phyloP scores from a whole-genome alignment of 371 early-diverging fungal species.

The Capniomyces stellatus region DNA sequence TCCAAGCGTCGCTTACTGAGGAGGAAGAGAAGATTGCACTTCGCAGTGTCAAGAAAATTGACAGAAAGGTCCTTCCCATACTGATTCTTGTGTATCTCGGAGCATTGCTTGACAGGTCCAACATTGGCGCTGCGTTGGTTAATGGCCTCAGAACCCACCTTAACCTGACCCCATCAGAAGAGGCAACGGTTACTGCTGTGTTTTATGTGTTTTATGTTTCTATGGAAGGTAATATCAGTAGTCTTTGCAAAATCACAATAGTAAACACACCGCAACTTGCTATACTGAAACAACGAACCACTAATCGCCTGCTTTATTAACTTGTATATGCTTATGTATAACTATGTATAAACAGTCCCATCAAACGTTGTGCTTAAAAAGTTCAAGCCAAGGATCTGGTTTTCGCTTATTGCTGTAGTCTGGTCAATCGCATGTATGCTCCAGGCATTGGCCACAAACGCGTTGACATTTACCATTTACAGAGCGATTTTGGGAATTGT shows the following conservation, averaged over 20 bases:
- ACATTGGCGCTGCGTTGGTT: constrained; percentile 29
- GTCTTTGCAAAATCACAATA: no score
- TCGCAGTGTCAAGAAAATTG: constrained; percentile 5
- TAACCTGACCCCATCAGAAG: constrained; percentile 9
- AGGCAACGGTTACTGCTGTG: constrained; percentile 27
- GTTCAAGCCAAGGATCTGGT: constrained; percentile 44
- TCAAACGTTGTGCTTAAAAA: constrained; percentile 41
- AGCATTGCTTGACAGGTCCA: constrained; percentile 19
- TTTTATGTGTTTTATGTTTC: constrained; percentile 32
- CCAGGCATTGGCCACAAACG: constrained; percentile 19
- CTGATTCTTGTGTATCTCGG: constrained; percentile 16
- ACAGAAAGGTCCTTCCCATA: constrained; percentile 14
- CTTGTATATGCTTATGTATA: no score
- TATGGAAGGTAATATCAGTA: constrained; percentile 44
- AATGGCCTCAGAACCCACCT: constrained; percentile 23
- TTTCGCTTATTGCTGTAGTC: constrained; percentile 39
- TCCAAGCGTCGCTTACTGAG: neutral
- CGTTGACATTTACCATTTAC: constrained; percentile 16
- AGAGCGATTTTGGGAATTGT: constrained; percentile 46
- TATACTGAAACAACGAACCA: no score
- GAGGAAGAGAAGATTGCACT: constrained; percentile 4
- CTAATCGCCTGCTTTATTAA: no score
- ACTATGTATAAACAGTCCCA: no score
- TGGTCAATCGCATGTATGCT: constrained; percentile 34
- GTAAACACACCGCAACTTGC: no score